Percentiles rank a stretch among this genome's conserved stretches.
These are phyloP conservation scores for Mortierella polycephala DNA, from an alignment of 371 early-diverging fungal genomes.

Conservation along the genomic window DNA sequence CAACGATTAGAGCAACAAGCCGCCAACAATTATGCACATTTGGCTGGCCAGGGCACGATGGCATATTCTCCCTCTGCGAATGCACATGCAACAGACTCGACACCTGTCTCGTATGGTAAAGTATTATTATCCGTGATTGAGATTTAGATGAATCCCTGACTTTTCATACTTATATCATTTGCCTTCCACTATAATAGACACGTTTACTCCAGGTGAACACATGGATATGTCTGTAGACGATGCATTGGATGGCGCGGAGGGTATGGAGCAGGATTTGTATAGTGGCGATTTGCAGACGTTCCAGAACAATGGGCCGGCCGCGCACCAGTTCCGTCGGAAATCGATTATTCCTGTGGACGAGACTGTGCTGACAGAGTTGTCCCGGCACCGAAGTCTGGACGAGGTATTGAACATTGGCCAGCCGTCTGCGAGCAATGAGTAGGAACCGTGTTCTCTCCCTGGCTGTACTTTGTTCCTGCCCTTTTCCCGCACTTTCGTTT, in stretches of 20 bases:
- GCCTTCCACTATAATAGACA: too few relatives aligned
- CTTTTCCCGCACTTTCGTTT: not conserved
- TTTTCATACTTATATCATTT: too few relatives aligned
- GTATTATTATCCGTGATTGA: too few relatives aligned
- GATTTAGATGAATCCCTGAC: too few relatives aligned
- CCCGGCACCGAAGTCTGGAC: constrained; percentile 84
- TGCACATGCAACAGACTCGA: constrained; percentile 9
- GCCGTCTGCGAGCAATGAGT: constrained; percentile 12
- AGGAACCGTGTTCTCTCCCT: not conserved
- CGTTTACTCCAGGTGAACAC: constrained; percentile 15
- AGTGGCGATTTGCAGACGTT: constrained; percentile 55
- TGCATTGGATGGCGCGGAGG: constrained; percentile 1
- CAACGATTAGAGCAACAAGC: constrained; percentile 71
- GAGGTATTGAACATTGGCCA: constrained; percentile 68
- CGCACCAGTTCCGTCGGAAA: constrained; percentile 85
- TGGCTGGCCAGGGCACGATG: constrained; percentile 33
- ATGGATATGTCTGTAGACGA: constrained; percentile 27
- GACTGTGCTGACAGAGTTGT: constrained; percentile 79
- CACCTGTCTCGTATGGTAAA: too few relatives aligned
- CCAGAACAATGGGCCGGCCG: constrained; percentile 62
- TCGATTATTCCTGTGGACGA: constrained; percentile 91
- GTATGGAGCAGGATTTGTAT: constrained; percentile 17
- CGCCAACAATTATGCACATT: constrained; percentile 44
- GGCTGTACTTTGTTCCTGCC: not conserved
- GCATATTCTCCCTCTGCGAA: constrained; percentile 6